Evolutionary conservation across 768 basidiomycete genomes (phyloP).

Genomic region (Rubroboletus pulcherrimus): DNA sequence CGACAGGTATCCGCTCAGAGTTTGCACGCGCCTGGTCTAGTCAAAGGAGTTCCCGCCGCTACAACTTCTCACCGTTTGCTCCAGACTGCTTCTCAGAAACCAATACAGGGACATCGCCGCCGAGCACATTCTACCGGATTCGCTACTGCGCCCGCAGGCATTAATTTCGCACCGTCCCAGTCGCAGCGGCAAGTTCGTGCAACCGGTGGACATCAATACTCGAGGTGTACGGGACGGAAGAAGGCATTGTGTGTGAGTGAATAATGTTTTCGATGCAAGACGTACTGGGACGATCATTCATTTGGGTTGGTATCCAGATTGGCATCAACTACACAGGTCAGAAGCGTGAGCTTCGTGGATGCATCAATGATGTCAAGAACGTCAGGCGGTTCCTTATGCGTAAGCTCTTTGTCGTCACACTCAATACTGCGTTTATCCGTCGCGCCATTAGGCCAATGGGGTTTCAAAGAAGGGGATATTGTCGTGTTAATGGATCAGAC

Average conservation of each 20-base stretch:
- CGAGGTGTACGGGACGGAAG: constrained; percentile 47
- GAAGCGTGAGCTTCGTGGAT: constrained; percentile 60
- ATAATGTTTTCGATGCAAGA: background rate
- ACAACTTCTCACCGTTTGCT: background rate
- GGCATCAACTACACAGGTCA: constrained; percentile 78
- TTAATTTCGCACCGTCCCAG: constrained; percentile 4
- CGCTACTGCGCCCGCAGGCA: background rate
- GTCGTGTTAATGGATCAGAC: constrained; percentile 54
- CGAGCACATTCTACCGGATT: constrained; percentile 22
- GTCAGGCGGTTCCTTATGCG: constrained; percentile 65
- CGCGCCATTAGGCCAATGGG: constrained; percentile 36
- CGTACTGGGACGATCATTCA: background rate
- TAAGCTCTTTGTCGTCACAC: constrained; percentile 26
- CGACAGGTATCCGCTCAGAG: constrained; percentile 9
- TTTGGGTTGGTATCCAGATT: constrained; percentile 42
- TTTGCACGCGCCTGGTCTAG: background rate
- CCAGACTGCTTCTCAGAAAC: constrained; percentile 1
- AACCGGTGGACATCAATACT: constrained; percentile 35
- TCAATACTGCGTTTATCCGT: background rate
- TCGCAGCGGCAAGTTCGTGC: constrained; percentile 2
- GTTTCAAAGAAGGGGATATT: constrained; percentile 51
- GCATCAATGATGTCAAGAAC: constrained; percentile 77
- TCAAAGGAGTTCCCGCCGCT: background rate
- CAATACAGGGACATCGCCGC: constrained; percentile 13
- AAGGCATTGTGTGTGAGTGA: constrained; percentile 46